Conservation (phyloP, 306 rosid species). For the Glycyrrhiza uralensis region DNA sequence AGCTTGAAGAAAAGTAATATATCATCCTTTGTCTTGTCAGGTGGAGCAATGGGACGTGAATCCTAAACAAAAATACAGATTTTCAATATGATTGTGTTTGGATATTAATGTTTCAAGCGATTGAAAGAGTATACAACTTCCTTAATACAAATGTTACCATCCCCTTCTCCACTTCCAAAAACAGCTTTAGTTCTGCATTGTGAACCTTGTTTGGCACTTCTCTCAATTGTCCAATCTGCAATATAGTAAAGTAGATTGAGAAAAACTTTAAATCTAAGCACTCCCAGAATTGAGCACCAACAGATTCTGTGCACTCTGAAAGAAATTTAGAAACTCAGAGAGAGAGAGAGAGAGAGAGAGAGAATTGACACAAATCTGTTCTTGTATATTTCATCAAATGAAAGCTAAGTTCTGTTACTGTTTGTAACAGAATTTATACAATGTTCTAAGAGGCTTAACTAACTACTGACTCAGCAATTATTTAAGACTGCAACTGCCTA, state of each 20-base stretch:
- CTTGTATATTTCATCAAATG: too few species aligned
- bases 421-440: too few species aligned
- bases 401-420: too few species aligned
- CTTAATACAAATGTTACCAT: conserved; percentile 30
- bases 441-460: too few species aligned
- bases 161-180: conserved; percentile 42
- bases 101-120: not conserved
- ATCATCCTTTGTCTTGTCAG: conserved; percentile 47
- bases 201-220: conserved; percentile 43
- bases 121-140: not conserved
- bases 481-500: too few species aligned
- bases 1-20: conserved; percentile 49
- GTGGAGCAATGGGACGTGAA: conserved; percentile 34
- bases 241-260: too few species aligned
- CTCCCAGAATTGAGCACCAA: not conserved
- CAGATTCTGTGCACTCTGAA: not conserved
- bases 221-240: conserved; percentile 46
- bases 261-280: too few species aligned
- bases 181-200: conserved; percentile 43
- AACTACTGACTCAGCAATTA: too few species aligned
- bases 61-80: conserved; percentile 33
- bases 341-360: too few species aligned
- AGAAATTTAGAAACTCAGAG: too few species aligned
- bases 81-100: conserved; percentile 2
- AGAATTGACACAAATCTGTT: too few species aligned